A percentile compares a stretch with the other conserved stretches of the same genome.
Evolutionary conservation across 495 filamentous ascomycete species (phyloP).

Genomic region (Lasiosphaeris hirsuta): DNA sequence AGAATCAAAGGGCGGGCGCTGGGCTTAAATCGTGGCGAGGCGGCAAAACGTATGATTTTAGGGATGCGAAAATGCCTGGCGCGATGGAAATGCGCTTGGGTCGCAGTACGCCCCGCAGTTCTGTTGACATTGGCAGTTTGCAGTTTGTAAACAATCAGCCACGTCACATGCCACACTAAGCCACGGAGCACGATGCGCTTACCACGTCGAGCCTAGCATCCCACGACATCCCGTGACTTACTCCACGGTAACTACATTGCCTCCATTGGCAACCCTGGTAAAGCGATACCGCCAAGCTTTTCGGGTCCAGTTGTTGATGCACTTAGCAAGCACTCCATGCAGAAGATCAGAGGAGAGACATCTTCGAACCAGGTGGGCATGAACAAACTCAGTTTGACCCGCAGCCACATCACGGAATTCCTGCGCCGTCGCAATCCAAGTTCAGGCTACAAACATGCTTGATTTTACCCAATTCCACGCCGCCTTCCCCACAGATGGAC

Average conservation of each 20-base stretch:
- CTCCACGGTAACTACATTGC: background rate
- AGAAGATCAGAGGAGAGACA: too few species aligned
- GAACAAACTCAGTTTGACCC: background rate
- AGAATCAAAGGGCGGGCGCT: background rate
- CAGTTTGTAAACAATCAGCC: constrained; percentile 38
- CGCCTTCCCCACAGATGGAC: constrained; percentile 61
- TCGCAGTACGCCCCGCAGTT: constrained; percentile 18
- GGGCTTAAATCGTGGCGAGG: background rate
- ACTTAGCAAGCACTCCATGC: too few species aligned
- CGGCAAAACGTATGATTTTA: background rate
- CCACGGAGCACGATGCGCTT: too few species aligned
- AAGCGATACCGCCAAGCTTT: background rate
- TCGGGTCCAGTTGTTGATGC: too few species aligned
- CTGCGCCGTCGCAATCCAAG: background rate
- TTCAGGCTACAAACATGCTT: constrained; percentile 28
- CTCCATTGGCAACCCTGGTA: background rate
- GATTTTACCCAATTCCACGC: constrained; percentile 55
- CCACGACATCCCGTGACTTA: constrained; percentile 4
- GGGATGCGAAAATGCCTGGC: constrained; percentile 14
- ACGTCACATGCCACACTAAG: constrained; percentile 18
- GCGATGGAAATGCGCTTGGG: constrained; percentile 14
- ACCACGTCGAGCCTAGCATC: background rate
- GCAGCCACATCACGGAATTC: background rate
- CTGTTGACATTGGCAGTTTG: constrained; percentile 28
- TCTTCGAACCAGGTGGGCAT: too few species aligned